These are phyloP conservation scores for Fusarium musae DNA, from an alignment of 2,329 filamentous ascomycete species.

Conservation along the genomic window DNA sequence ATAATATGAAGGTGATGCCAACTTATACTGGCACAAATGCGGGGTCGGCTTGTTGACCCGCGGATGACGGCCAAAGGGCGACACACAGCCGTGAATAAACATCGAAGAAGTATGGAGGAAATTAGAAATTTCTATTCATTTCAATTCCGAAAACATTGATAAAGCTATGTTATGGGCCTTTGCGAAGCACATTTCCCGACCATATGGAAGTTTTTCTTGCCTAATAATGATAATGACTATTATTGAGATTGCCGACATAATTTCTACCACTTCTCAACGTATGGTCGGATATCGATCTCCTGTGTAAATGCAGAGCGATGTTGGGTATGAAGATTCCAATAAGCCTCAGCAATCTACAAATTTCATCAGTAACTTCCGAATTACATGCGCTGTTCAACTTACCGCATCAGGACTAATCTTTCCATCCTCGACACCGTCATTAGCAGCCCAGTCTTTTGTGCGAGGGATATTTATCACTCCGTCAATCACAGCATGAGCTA, in stretches of 20 bases:
- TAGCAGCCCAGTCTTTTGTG: constrained; percentile 64
- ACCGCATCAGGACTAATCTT: constrained; percentile 82
- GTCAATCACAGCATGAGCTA: constrained; percentile 84
- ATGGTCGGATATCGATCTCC: constrained; percentile 83
- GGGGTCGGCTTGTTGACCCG: no score
- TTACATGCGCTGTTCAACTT: constrained; percentile 49
- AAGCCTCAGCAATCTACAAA: constrained; percentile 81
- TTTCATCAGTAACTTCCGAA: not conserved
- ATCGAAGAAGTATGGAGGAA: no score
- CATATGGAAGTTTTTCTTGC: not conserved
- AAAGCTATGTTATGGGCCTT: not conserved
- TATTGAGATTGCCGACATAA: no score
- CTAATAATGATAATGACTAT: not conserved
- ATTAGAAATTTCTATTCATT: not conserved
- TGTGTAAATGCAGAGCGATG: constrained; percentile 82
- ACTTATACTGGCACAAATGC: no score
- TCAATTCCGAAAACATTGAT: not conserved
- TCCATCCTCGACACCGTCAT: constrained; percentile 60
- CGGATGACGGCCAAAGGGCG: no score
- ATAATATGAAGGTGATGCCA: no score
- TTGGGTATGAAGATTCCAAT: constrained; percentile 87
- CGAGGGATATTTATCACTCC: constrained; percentile 85
- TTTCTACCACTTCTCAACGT: constrained; percentile 81
- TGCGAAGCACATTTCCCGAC: no score
- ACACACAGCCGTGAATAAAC: no score